Evolutionary conservation across 2,329 filamentous ascomycete genomes (phyloP), one percentile per base, ranked within the genome.

Genomic region (Didymella glomerata): DNA sequence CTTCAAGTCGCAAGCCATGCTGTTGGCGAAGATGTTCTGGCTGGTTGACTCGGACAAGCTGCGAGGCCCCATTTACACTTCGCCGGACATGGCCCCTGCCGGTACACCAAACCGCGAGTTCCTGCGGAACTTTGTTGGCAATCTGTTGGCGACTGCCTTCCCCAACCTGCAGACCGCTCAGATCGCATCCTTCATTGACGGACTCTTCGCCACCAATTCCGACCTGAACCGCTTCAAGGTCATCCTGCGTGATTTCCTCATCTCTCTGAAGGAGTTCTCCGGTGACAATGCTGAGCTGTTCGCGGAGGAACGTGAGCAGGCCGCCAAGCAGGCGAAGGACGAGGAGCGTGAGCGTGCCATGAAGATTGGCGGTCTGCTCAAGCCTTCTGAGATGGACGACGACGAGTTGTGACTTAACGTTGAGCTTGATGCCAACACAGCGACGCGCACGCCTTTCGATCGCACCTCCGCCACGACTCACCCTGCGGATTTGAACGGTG

Each of bases 1-100:
- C 0, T 99, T 99, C 84, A 99, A 99, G 84, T 95, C 93, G 9
- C 95, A 99, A 81, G 93, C 93, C 3, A 90, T 95, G 86, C 83
- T 99, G 48, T 82, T 99, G 61, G 93, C 95, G 70, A 91, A 93
- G 73, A 93, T 99, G 86, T 97, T 99, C 81, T 96, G 93, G 83
- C 93, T 97, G 56, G 88, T 97, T n/a, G 87, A 93, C 67, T 84
- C 87, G 27, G 90, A 93, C 54, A 97, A 97, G 84, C 93, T 99
- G 57, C 89, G 92, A 72, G 92, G 93, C 5, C 94, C 94, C 0
- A 92, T 99, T 66, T 99, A 97, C 79, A 86, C 87, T 18, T 71
- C 73, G 13, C 83, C 88, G 4, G 93, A 95, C 30, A 91, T 97
- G 80, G 93, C 92, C 0, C 88, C 90, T 42, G 80, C 85, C 9